These are phyloP conservation scores for Diaporthe ilicicola DNA, from an alignment of 2,329 filamentous ascomycete species.

Conservation along the genomic window DNA sequence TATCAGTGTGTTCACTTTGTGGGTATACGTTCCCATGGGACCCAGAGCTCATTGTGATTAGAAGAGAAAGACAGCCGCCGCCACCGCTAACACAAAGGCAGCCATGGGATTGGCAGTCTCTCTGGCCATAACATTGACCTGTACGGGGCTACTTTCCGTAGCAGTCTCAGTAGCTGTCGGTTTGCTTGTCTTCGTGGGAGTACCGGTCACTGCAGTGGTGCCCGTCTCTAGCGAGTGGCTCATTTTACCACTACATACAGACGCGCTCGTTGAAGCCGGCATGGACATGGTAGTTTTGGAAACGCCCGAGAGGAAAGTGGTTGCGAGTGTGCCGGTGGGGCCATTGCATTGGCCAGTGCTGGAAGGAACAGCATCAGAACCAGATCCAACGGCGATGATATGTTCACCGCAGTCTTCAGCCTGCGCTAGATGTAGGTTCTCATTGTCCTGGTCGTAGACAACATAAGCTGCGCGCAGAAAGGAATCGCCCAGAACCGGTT, in stretches of 20 bases:
- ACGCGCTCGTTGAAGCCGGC: background rate
- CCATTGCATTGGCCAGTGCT: constrained; percentile 10
- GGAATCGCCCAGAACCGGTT: constrained; percentile 55
- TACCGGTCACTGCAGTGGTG: background rate
- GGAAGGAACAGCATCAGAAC: constrained; percentile 5
- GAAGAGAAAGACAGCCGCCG: background rate
- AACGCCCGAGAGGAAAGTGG: background rate
- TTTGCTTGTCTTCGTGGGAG: background rate
- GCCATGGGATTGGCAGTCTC: background rate
- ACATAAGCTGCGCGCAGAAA: constrained; percentile 55
- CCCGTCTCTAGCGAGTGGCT: background rate
- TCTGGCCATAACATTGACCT: background rate
- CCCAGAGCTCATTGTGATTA: background rate
- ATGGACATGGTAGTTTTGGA: background rate
- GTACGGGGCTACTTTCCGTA: background rate
- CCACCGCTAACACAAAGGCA: background rate
- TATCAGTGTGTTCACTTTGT: too few species aligned
- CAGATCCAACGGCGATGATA: constrained; percentile 1
- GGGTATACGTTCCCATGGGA: too few species aligned
- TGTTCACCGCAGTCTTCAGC: constrained; percentile 19
- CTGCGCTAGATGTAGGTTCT: constrained; percentile 29
- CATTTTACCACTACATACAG: background rate
- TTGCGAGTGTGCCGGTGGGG: background rate
- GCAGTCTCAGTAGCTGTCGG: background rate
- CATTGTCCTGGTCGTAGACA: constrained; percentile 57